Evolutionary conservation across 129 eudicot species (phyloP).

Genomic region (Ambrosia artemisiifolia): DNA sequence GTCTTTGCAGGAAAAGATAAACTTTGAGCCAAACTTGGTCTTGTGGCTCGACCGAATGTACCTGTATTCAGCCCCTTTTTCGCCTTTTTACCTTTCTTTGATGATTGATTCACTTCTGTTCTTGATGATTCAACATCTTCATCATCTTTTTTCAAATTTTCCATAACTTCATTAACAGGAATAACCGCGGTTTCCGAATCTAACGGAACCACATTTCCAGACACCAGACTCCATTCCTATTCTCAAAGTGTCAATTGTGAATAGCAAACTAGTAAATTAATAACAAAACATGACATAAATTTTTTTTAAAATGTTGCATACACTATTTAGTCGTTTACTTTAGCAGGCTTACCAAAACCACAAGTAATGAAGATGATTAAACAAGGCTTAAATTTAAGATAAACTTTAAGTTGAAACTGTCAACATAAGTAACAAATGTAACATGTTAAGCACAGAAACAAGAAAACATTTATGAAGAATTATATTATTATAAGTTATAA

Average conservation of each 20-base stretch:
- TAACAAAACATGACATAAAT: not conserved
- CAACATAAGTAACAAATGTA: no score
- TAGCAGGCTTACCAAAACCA: not conserved
- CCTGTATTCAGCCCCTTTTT: conserved; percentile 35
- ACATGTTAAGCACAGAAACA: no score
- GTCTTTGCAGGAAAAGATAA: no score
- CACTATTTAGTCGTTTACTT: conserved; percentile 5
- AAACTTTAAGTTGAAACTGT: conserved; percentile 18
- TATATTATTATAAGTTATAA: no score
- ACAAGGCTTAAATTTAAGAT: not conserved
- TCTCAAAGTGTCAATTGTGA: not conserved
- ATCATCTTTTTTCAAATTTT: conserved; percentile 19
- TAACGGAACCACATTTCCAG: conserved; percentile 42
- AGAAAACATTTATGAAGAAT: no score
- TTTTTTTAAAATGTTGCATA: not conserved
- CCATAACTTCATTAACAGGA: conserved; percentile 18
- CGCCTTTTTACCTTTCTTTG: conserved; percentile 30
- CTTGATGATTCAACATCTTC: conserved; percentile 30
- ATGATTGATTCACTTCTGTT: conserved; percentile 26
- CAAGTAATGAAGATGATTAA: conserved; percentile 4
- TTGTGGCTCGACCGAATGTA: conserved; percentile 33
- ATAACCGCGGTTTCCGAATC: conserved; percentile 32
- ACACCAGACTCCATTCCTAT: conserved; percentile 64
- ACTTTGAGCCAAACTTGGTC: conserved; percentile 50
- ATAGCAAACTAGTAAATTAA: not conserved